These are phyloP conservation scores for Mortierella sp. DNA, from an alignment of 371 early-diverging fungal species.

Conservation along the genomic window DNA sequence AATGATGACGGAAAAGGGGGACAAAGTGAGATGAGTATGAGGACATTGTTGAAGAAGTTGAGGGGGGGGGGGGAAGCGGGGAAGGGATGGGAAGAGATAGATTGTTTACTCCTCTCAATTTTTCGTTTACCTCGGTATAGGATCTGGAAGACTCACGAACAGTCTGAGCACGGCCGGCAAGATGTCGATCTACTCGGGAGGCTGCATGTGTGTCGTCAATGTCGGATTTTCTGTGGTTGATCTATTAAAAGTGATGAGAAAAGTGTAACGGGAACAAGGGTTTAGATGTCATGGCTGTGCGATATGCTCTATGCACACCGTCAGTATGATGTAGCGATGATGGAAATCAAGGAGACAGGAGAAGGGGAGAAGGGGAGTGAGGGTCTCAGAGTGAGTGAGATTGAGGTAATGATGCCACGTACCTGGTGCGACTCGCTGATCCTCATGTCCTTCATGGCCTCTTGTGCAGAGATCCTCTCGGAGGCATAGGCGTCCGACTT, in stretches of 20 bases:
- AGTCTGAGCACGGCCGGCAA: slow-evolving; percentile 39
- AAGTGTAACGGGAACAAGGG: too few species aligned
- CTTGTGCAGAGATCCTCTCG: slow-evolving; percentile 44
- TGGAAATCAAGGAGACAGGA: too few species aligned
- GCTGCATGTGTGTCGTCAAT: slow-evolving; percentile 24
- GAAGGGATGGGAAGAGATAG: not conserved
- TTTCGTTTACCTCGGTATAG: slow-evolving; percentile 11
- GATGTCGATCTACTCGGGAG: slow-evolving; percentile 43
- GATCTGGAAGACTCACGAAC: slow-evolving; percentile 32
- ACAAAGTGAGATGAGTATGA: not conserved
- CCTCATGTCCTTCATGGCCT: slow-evolving; percentile 49
- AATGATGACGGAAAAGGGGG: not conserved
- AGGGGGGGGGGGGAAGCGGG: not conserved
- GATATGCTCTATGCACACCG: too few species aligned
- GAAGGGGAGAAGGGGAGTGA: too few species aligned
- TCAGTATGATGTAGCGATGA: too few species aligned
- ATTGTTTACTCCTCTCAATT: not conserved
- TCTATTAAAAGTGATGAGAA: slow-evolving; percentile 5
- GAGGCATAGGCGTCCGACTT: slow-evolving; percentile 23
- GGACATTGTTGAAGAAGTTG: not conserved
- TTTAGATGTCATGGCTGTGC: too few species aligned
- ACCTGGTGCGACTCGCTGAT: slow-evolving; percentile 45
- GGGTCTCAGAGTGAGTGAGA: too few species aligned
- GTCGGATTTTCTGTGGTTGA: slow-evolving; percentile 32
- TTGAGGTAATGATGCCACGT: not conserved